These are phyloP conservation scores for Gossypium raimondii DNA, from an alignment of 345 rosid species.

Conservation along the genomic window DNA sequence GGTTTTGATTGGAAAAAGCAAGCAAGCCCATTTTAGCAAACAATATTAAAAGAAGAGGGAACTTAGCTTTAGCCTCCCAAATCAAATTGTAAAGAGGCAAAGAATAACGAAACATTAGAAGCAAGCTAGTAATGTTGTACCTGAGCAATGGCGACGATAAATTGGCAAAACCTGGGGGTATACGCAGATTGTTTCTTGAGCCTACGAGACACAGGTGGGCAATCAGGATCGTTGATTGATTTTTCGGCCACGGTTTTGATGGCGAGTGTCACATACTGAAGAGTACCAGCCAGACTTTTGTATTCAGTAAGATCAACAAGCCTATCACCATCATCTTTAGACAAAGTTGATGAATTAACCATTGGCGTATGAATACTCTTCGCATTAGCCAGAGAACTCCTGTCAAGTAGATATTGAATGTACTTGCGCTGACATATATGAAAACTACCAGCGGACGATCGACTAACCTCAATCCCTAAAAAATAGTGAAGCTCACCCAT, in stretches of 20 bases:
- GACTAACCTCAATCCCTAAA: no score
- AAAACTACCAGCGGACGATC: no score
- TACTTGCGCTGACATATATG: no score
- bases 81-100: background rate
- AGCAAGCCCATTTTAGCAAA: background rate
- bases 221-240: constrained; percentile 28
- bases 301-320: no score
- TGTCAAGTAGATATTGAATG: no score
- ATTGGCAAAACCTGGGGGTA: constrained; percentile 33
- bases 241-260: constrained; percentile 42
- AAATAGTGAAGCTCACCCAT: no score
- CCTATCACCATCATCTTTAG: no score
- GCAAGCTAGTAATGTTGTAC: background rate
- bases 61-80: background rate
- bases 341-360: no score
- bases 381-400: no score
- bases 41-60: background rate
- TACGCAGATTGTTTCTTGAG: constrained; percentile 6
- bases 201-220: constrained; percentile 4
- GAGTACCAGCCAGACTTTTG: no score
- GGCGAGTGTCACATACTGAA: background rate
- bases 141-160: constrained; percentile 38
- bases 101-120: background rate
- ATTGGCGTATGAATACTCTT: no score
- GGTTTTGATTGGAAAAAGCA: background rate